These are phyloP conservation scores for Calonectria leucothoes DNA, from an alignment of 2,329 filamentous ascomycete genomes.

Conservation along the genomic window DNA sequence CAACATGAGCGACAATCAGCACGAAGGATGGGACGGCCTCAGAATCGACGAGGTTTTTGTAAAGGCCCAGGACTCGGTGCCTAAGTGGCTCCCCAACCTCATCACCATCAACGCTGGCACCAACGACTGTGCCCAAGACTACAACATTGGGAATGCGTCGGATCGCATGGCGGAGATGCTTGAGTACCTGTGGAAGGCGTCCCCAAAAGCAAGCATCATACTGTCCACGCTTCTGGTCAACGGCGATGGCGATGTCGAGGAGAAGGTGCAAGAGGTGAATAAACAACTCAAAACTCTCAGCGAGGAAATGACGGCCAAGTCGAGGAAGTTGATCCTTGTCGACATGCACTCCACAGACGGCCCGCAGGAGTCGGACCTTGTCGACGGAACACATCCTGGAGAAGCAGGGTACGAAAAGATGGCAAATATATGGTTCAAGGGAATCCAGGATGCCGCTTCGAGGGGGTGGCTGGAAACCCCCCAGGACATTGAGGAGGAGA, in stretches of 20 bases:
- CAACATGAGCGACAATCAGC: conserved; percentile 54
- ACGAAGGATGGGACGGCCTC: conserved; percentile 58
- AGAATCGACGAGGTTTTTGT: conserved; percentile 53
- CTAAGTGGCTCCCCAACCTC: conserved; percentile 51
- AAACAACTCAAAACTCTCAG: conserved; percentile 45
- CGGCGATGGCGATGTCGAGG: conserved; percentile 41
- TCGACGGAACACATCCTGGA: conserved; percentile 53
- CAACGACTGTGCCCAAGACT: conserved; percentile 54
- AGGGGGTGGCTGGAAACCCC: conserved; percentile 20
- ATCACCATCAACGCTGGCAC: conserved; percentile 57
- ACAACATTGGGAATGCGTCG: conserved; percentile 44
- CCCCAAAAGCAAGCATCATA: conserved; percentile 49
- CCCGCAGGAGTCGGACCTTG: conserved; percentile 46
- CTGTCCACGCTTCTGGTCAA: conserved; percentile 53
- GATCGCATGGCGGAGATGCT: conserved; percentile 50
- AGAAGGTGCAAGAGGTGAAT: conserved; percentile 48
- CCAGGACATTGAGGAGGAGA: neutral
- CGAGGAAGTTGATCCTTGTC: conserved; percentile 50
- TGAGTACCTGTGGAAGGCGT: conserved; percentile 46
- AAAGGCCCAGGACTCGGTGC: conserved; percentile 48
- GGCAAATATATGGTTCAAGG: conserved; percentile 41
- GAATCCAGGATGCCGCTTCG: conserved; percentile 12
- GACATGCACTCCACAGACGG: conserved; percentile 52
- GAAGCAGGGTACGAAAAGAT: conserved; percentile 55
- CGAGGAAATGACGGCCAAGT: conserved; percentile 38